Evolutionary conservation across 2,329 filamentous ascomycete species (phyloP).

Genomic region (Chlorencoelia australis): DNA sequence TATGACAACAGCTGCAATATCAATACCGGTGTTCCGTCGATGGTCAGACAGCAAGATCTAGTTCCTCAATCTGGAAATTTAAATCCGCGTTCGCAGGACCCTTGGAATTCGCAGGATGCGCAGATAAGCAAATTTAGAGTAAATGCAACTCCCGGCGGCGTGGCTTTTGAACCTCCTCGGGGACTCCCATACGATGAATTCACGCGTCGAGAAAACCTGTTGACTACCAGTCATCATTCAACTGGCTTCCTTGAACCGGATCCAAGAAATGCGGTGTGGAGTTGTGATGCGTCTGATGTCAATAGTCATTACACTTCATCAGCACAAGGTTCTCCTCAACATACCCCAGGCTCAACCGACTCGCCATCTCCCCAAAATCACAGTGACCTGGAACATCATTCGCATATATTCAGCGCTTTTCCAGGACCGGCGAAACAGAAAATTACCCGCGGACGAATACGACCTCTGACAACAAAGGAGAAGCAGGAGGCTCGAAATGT

Average conservation of each 20-base stretch:
- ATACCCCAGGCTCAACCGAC: conserved; percentile 8
- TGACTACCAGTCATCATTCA: conserved; percentile 31
- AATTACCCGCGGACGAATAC: conserved; percentile 18
- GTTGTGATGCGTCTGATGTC: conserved; percentile 7
- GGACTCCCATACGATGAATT: conserved; percentile 52
- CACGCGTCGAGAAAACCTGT: conserved; percentile 62
- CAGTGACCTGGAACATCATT: conserved; percentile 11
- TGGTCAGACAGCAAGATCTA: too few relatives aligned
- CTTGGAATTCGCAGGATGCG: conserved; percentile 18
- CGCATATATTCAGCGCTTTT: conserved; percentile 20
- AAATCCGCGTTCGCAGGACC: conserved; percentile 8
- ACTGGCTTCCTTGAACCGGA: not conserved
- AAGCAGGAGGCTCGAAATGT: conserved; percentile 25
- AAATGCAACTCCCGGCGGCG: conserved; percentile 9
- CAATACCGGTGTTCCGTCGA: too few relatives aligned
- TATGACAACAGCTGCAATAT: too few relatives aligned
- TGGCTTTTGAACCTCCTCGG: conserved; percentile 42
- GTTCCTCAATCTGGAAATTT: too few relatives aligned
- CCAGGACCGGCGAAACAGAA: conserved; percentile 17
- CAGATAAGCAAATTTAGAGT: conserved; percentile 11
- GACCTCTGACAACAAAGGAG: conserved; percentile 21
- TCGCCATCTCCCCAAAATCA: conserved; percentile 14
- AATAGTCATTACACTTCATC: conserved; percentile 17
- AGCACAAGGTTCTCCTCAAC: conserved; percentile 4
- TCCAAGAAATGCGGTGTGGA: conserved; percentile 20